A percentile compares a stretch with the other conserved stretches of the same genome.
These are phyloP conservation scores for Chrysoporthe puriensis DNA, from an alignment of 2,329 filamentous ascomycete genomes.

Conservation along the genomic window DNA sequence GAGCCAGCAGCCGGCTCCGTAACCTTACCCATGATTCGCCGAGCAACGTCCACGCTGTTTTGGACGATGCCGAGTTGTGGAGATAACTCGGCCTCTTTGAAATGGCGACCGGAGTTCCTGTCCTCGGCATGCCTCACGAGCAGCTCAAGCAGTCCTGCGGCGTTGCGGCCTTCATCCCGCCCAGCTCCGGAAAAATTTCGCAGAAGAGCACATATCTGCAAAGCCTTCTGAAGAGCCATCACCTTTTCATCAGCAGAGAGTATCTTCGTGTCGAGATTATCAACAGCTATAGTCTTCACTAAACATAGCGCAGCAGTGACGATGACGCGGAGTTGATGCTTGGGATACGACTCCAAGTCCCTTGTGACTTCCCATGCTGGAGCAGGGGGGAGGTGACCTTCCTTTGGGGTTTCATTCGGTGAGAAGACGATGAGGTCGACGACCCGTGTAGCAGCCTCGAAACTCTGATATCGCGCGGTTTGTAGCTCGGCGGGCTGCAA, in stretches of 20 bases:
- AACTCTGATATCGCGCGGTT: slow-evolving; percentile 6
- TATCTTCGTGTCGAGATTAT: background rate
- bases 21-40: background rate
- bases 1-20: background rate
- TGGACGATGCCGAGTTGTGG: slow-evolving; percentile 9
- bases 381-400: background rate
- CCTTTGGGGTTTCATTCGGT: background rate
- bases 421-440: background rate
- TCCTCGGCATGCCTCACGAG: slow-evolving; percentile 4
- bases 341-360: background rate
- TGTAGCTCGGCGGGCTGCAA: background rate
- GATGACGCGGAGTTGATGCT: background rate
- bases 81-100: background rate
- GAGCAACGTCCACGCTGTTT: slow-evolving; percentile 5
- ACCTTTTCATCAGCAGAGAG: background rate
- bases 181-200: background rate
- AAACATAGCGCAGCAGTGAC: background rate
- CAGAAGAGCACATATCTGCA: background rate
- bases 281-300: background rate
- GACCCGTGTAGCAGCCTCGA: background rate
- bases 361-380: background rate
- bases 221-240: background rate
- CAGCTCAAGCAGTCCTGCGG: slow-evolving; percentile 4
- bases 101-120: slow-evolving; percentile 1
- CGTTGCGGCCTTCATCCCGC: background rate